These are phyloP conservation scores for Bauhinia variegata DNA, from an alignment of 306 rosid genomes.

Conservation along the genomic window DNA sequence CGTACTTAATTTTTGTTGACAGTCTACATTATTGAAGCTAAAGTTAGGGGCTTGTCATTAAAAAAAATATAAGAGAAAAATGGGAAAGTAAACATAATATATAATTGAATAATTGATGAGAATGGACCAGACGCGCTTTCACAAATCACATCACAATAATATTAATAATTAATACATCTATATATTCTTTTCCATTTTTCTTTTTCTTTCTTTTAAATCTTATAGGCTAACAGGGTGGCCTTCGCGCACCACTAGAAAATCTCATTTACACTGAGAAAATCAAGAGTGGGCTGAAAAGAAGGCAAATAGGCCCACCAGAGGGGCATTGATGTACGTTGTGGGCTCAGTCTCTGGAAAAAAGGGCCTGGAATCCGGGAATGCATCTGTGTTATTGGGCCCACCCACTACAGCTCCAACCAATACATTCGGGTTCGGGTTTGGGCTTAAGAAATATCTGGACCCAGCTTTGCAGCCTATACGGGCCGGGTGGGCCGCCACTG, in stretches of 20 bases:
- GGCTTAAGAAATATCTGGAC: constrained; percentile 62
- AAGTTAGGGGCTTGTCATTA: no score
- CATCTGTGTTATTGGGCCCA: constrained; percentile 79
- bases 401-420: constrained; percentile 89
- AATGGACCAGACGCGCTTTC: no score
- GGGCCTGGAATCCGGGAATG: constrained; percentile 90
- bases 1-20: no score
- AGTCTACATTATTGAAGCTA: no score
- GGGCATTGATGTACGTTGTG: constrained; percentile 89
- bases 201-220: background rate
- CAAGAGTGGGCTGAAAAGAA: constrained; percentile 81
- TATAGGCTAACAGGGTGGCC: constrained; percentile 45
- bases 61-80: no score
- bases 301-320: constrained; percentile 83
- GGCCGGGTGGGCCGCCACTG: constrained; percentile 70
- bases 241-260: constrained; percentile 44
- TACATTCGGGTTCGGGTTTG: constrained; percentile 77
- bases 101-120: no score
- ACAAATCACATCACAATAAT: no score
- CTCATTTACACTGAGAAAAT: constrained; percentile 25
- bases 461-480: constrained; percentile 85
- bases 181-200: no score
- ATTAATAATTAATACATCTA: constrained; percentile 17
- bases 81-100: no score
- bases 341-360: constrained; percentile 89